These are phyloP conservation scores for Monosporascus cannonballus DNA, from an alignment of 2,329 filamentous ascomycete genomes.

Conservation along the genomic window DNA sequence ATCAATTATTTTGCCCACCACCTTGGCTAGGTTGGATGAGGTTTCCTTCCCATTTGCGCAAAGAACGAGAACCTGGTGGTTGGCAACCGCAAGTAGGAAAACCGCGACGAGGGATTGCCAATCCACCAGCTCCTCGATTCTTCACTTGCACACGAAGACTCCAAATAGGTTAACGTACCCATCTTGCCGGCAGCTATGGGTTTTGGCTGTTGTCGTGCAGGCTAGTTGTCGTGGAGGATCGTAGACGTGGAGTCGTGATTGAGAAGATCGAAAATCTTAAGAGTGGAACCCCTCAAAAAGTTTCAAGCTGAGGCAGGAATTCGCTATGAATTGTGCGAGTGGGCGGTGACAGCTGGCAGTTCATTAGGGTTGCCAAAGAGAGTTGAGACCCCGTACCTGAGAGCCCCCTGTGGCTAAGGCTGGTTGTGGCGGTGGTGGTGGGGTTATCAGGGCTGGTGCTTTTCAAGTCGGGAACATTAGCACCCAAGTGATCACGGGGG, in stretches of 20 bases:
- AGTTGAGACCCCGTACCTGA: not conserved
- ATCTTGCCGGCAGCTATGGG: constrained; percentile 46
- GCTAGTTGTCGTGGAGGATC: constrained; percentile 15
- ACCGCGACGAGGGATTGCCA: constrained; percentile 8
- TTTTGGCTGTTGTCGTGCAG: constrained; percentile 31
- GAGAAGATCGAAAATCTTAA: constrained; percentile 11
- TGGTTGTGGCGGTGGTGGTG: no score
- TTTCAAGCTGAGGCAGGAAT: not conserved
- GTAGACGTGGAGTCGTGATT: not conserved
- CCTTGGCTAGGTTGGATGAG: constrained; percentile 8
- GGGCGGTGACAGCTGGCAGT: constrained; percentile 40
- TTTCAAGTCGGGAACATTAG: no score
- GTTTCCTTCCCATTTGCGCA: not conserved
- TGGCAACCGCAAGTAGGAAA: not conserved
- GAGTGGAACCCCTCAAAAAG: not conserved
- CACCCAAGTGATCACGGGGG: no score
- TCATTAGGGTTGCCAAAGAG: constrained; percentile 24
- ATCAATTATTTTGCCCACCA: no score
- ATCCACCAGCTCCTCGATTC: constrained; percentile 10
- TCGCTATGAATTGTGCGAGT: constrained; percentile 21
- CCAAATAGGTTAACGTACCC: constrained; percentile 48
- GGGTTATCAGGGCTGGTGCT: no score
- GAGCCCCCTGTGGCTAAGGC: no score
- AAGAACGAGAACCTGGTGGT: not conserved
- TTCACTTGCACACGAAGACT: constrained; percentile 33